These are phyloP conservation scores for Amaranthus tricolor DNA, from an alignment of 179 eudicot species.

Conservation along the genomic window DNA sequence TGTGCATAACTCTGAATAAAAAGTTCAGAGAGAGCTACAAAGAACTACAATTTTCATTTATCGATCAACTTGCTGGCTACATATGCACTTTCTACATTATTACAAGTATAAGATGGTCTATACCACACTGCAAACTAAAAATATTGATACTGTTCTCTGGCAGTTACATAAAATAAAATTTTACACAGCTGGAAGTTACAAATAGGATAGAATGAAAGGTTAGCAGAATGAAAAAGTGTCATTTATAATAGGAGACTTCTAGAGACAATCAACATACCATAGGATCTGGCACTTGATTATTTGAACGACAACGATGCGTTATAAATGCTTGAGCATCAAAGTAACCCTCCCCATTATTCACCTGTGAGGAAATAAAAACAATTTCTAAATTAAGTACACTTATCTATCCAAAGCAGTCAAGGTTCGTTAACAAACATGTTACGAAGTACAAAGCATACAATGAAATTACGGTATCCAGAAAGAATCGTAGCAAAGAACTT, in stretches of 20 bases:
- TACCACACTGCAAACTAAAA: not conserved
- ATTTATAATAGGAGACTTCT: not conserved
- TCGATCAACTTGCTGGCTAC: not conserved
- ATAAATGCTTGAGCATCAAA: conserved; percentile 82
- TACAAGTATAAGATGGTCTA: not conserved
- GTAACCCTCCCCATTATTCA: conserved; percentile 61
- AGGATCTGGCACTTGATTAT: conserved; percentile 73
- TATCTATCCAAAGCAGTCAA: not conserved
- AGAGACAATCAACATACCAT: conserved; percentile 46
- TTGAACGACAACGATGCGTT: conserved; percentile 74
- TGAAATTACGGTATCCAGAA: conserved; percentile 86
- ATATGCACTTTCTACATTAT: not conserved
- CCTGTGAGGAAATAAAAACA: conserved; percentile 37
- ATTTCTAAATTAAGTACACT: not conserved
- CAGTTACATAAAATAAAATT: not conserved
- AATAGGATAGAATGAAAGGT: not conserved
- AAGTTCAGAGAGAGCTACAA: no score
- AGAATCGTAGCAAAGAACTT: conserved; percentile 80
- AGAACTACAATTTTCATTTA: no score
- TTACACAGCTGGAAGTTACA: not conserved
- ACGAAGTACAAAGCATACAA: conserved; percentile 43
- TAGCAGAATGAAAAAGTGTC: not conserved
- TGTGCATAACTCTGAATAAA: not conserved
- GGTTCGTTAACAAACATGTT: conserved; percentile 2
- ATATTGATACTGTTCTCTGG: not conserved